Evolutionary conservation across 768 basidiomycete genomes (phyloP).

Genomic region (Russula lepida): DNA sequence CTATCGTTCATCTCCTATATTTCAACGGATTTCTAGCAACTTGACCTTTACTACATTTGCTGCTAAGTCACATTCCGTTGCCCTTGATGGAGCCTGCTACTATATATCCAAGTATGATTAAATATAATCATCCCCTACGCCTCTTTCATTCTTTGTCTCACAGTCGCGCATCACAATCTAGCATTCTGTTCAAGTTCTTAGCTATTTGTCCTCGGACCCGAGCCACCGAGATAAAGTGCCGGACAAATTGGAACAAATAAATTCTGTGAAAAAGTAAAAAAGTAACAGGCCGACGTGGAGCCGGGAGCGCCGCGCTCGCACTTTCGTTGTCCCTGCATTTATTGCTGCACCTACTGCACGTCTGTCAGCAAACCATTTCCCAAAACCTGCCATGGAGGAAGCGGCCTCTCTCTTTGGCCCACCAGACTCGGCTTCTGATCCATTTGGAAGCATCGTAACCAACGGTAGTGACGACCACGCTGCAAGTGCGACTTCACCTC

Average conservation of each 20-base stretch:
- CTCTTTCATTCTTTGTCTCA: constrained; percentile 8
- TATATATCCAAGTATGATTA: constrained; percentile 14
- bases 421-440: constrained; percentile 43
- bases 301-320: not conserved
- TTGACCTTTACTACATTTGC: constrained; percentile 8
- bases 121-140: constrained; percentile 8
- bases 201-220: not conserved
- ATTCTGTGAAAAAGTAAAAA: not conserved
- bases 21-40: constrained; percentile 3
- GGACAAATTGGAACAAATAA: constrained; percentile 19
- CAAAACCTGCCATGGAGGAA: constrained; percentile 58
- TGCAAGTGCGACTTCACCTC: not conserved
- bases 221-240: not conserved
- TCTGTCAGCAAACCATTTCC: constrained; percentile 24
- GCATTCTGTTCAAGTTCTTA: constrained; percentile 6
- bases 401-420: constrained; percentile 76
- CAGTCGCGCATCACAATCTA: constrained; percentile 16
- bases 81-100: constrained; percentile 9
- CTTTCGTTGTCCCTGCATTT: not conserved
- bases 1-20: constrained; percentile 1
- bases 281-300: constrained; percentile 4
- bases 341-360: constrained; percentile 13
- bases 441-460: constrained; percentile 28
- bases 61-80: constrained; percentile 1
- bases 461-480: not conserved